Base-by-base conservation (phyloP, 805 yeast species). In the Dipodascus albidus region DNA sequence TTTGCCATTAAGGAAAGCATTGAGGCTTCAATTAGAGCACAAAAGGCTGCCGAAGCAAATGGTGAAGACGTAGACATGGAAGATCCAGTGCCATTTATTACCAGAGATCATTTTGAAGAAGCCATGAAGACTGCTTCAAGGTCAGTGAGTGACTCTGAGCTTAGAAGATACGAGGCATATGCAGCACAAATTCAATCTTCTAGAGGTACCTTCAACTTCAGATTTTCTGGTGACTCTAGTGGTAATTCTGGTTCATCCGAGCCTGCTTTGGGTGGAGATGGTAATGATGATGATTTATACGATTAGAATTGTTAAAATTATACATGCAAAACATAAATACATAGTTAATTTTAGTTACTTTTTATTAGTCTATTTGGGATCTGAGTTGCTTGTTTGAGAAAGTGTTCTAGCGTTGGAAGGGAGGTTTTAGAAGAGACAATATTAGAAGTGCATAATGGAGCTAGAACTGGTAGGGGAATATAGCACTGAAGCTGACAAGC, bases 81-180 rank as follows among this genome's bases (percentile, higher is more conserved):
- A 63, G 99, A 93, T 69, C 88, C 96, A 27, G 99, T 93, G 61
- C 99, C 99, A 65, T 93, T 71, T 70, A 91, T 93, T 64, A 87
- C 96, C 27, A 86, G 85, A 67, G 84, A 83, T 52, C 99, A 93
- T 70, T 89, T 93, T 64, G 96, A 93, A 72, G 98, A 93, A 76
- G 99, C 99, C 49, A 93, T 93, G 99, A 90, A 91, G 82, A 89
- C 98, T 1, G 99, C 99, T 52, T 85, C 89, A 72, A 86, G 98
- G 64, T 90, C 97, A 54, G 99, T 93, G 50, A 83, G 95, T 44
- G 98, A 95, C 66, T 87, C 96, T 41, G 99, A 93, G 73, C 79
- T 93, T 66, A 93, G 99, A 74, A 90, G 99, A 73, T 93, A 93
- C 70, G 99, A 93, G 75, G 95, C 98, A 4, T 93, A 91, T 66